Evolutionary conservation across 768 basidiomycete species (phyloP), one percentile per base, ranked within the genome.

Genomic region (Serendipita sp.): DNA sequence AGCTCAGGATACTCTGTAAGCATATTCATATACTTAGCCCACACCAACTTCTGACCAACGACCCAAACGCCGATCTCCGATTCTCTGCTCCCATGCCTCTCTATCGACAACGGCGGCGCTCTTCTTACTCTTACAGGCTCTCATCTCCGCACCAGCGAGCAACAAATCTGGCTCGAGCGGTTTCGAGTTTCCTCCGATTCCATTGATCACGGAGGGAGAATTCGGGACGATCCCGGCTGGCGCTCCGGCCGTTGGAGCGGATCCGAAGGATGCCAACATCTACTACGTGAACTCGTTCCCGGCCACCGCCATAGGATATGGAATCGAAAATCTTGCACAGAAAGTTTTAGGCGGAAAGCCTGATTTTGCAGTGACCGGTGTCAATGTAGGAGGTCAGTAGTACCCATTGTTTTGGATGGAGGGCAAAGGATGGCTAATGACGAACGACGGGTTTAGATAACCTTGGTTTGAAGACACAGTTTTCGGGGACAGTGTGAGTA

Each of bases 141-240:
- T 80, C n/a, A 69, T 81, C 2, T 81, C 79, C 15, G 74, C 75
- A 3, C 80, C 80, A 0, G 77, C 80, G 4, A 71, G 74, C 46
- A 76, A 81, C 68, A 68, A 75, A 66, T 80, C 79, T 13, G 80
- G 79, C 5, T 76, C 78, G 1, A 79, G 80, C 10, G 78, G 77
- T 3, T 74, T 73, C 2, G 75, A 76, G 3, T 68, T 71, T 4
- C 67, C 75, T 5, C 75, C 78, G 0, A 69, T 68, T 4, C 65
- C 71, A 5, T 68, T 77, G 8, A 51, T 44, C 15, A 71, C 68
- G 0, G 51, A 65, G 3, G 71, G 76, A 4, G 74, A 80, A 65
- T 79, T 77, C 66, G 68, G 77, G 64, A 75, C 76, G 23, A 80
- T 78, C 67, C 73, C 77, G 0, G 66, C 69, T 5, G 75, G 77